Evolutionary conservation across 2,329 filamentous ascomycete genomes (phyloP).

Genomic region (Cercospora citrullina): DNA sequence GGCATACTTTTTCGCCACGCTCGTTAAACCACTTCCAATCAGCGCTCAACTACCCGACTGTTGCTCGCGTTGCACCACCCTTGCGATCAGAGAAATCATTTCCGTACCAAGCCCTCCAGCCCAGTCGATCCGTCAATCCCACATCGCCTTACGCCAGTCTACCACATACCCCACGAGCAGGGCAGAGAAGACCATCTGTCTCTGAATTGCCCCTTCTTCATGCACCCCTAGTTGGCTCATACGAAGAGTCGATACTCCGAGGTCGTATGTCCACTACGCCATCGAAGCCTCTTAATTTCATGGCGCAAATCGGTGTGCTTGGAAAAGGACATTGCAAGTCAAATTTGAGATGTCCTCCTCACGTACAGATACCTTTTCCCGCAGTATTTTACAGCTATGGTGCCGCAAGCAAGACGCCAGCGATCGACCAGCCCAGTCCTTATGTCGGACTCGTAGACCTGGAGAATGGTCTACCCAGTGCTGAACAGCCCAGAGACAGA

Average conservation of each 20-base stretch:
- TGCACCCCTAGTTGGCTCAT: slow-evolving; percentile 95
- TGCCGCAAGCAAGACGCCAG: slow-evolving; percentile 62
- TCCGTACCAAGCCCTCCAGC: slow-evolving; percentile 76
- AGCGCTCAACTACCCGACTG: slow-evolving; percentile 39
- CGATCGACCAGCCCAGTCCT: slow-evolving; percentile 85
- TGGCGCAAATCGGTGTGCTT: slow-evolving; percentile 91
- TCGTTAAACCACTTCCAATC: slow-evolving; percentile 55
- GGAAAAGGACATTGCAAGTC: slow-evolving; percentile 86
- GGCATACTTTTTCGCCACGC: slow-evolving; percentile 71
- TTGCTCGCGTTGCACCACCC: slow-evolving; percentile 41
- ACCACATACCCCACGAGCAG: slow-evolving; percentile 50
- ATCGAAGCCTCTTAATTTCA: slow-evolving; percentile 86
- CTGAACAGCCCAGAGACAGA: slow-evolving; percentile 30
- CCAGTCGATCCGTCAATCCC: slow-evolving; percentile 69
- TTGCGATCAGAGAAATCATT: slow-evolving; percentile 61
- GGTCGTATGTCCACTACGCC: slow-evolving; percentile 96
- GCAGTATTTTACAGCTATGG: slow-evolving; percentile 96
- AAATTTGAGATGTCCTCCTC: slow-evolving; percentile 79
- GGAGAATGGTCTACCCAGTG: slow-evolving; percentile 68
- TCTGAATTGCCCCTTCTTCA: slow-evolving; percentile 82
- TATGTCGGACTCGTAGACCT: slow-evolving; percentile 94
- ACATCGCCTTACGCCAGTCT: slow-evolving; percentile 46
- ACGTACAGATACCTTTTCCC: slow-evolving; percentile 86
- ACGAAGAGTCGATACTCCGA: slow-evolving; percentile 92
- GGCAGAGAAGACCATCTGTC: slow-evolving; percentile 67